Conservation (phyloP, 139 green algal species). For the Chara braunii region DNA sequence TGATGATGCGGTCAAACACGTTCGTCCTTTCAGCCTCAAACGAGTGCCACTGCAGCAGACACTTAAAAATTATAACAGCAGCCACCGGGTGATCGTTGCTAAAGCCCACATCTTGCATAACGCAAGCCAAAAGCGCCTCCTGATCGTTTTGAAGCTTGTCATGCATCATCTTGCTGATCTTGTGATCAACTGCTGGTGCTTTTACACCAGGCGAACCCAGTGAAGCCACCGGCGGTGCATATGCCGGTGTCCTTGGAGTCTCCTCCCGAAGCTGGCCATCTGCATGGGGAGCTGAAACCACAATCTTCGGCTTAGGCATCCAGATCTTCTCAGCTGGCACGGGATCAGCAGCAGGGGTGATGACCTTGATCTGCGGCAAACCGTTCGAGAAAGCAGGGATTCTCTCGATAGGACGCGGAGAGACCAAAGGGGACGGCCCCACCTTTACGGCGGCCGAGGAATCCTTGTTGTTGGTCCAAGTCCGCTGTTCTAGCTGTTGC, state of each 20-base stretch:
- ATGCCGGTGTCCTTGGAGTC: not conserved
- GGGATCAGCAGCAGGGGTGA: too few relatives aligned
- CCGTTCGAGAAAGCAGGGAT: too few relatives aligned
- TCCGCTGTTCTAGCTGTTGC: constrained; percentile 4
- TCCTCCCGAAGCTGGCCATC: too few relatives aligned
- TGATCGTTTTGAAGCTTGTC: constrained; percentile 54
- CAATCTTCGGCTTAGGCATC: too few relatives aligned
- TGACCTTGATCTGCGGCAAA: too few relatives aligned
- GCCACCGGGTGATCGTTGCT: constrained; percentile 66
- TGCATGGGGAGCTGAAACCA: too few relatives aligned
- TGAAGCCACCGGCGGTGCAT: not conserved
- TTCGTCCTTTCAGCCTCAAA: constrained; percentile 86
- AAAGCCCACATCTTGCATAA: constrained; percentile 65
- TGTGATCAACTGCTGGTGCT: not conserved
- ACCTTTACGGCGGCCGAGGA: not conserved
- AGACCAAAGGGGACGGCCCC: not conserved
- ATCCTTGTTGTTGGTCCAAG: too few relatives aligned
- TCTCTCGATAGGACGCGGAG: too few relatives aligned
- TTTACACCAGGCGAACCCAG: not conserved
- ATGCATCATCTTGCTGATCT: not conserved
- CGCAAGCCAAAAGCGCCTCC: constrained; percentile 64
- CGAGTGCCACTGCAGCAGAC: constrained; percentile 73
- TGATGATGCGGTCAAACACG: constrained; percentile 92
- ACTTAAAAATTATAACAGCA: constrained; percentile 81
- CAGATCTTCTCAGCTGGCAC: too few relatives aligned